Evolutionary conservation across 2,329 filamentous ascomycete species (phyloP).

Genomic region (Aspergillus intermedius): DNA sequence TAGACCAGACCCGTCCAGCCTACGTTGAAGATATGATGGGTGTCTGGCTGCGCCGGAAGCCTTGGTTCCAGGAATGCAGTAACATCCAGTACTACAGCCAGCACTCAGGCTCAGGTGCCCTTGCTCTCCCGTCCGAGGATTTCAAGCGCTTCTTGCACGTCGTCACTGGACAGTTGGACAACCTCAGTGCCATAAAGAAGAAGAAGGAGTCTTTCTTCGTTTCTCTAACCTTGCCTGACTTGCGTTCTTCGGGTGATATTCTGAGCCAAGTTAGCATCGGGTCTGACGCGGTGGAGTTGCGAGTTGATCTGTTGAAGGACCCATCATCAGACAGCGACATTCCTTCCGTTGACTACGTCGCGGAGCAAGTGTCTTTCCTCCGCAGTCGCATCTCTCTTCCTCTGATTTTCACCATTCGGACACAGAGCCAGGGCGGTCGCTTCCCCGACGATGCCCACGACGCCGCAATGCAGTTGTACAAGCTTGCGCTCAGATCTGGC

Average conservation of each 20-base stretch:
- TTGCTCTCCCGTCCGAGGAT: constrained; percentile 55
- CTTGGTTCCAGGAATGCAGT: constrained; percentile 87
- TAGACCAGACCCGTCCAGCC: constrained; percentile 84
- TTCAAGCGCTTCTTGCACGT: constrained; percentile 67
- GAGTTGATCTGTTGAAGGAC: constrained; percentile 84
- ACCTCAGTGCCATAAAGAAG: constrained; percentile 54
- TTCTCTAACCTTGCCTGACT: constrained; percentile 73
- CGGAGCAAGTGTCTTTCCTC: constrained; percentile 72
- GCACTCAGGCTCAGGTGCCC: constrained; percentile 46
- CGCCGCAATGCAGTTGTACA: constrained; percentile 69
- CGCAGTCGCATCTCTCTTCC: constrained; percentile 67
- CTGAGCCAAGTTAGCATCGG: constrained; percentile 72
- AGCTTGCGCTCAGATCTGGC: constrained; percentile 70
- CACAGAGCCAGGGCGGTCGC: constrained; percentile 74
- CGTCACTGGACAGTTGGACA: constrained; percentile 56
- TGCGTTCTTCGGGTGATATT: constrained; percentile 56
- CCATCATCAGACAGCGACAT: constrained; percentile 52
- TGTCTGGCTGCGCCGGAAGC: constrained; percentile 82
- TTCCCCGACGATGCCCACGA: constrained; percentile 72
- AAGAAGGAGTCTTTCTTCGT: constrained; percentile 81
- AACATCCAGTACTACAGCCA: constrained; percentile 91
- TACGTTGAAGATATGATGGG: constrained; percentile 88
- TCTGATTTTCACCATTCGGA: constrained; percentile 88
- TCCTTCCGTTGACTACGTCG: constrained; percentile 67
- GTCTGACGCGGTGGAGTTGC: constrained; percentile 85